Base-by-base conservation (phyloP, 2,329 filamentous ascomycete species). In the Ophiostoma perfectum region DNA sequence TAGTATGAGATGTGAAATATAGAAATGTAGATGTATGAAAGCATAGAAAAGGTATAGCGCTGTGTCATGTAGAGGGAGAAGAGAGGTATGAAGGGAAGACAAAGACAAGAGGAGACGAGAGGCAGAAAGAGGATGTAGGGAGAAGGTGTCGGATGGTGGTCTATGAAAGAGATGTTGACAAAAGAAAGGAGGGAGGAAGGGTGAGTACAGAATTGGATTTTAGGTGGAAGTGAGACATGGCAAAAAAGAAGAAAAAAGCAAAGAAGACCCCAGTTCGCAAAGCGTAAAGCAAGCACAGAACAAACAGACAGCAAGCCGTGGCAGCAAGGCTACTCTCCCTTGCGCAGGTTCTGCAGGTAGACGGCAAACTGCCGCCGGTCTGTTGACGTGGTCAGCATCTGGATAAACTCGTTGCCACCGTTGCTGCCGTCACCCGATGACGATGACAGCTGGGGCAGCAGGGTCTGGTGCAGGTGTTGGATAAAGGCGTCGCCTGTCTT, bases 401-500 rank as follows among this genome's bases (percentile, higher is more conserved):
- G 80, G 71, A 90, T 76, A 73, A 88, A 89, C 67, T 86, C 80
- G 8, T 85, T 86, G 67, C 87, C 84, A 36, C 65, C 69, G 63
- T 47, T 47, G 63, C 60, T 63, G 39, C 60, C 60, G n/a, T 63
- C 60, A n/a, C 60, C 60, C 39, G 60, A 63, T 16, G 60, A 42
- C 8, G 39, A 44, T 0, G 89, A 89, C 72, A 92, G 81, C 63
- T 81, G 83, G 0, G 86, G 83, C 72, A 93, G 86, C 69, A 93
- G 84, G 1, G 81, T 81, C 16, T 81, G 80, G 72, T 87, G 86
- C 64, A 94, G 78, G 74, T 90, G 85, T 70, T 86, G 84, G 38
- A 94, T 84, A 76, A 97, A 98, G 68, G 87, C 84, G 66, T 90
- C 86, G 39, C 95, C 95, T 12, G 92, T 94, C 81, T 98, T 98